phyloP scores from a whole-genome alignment of 345 rosid genomes.

The Hevea brasiliensis region DNA sequence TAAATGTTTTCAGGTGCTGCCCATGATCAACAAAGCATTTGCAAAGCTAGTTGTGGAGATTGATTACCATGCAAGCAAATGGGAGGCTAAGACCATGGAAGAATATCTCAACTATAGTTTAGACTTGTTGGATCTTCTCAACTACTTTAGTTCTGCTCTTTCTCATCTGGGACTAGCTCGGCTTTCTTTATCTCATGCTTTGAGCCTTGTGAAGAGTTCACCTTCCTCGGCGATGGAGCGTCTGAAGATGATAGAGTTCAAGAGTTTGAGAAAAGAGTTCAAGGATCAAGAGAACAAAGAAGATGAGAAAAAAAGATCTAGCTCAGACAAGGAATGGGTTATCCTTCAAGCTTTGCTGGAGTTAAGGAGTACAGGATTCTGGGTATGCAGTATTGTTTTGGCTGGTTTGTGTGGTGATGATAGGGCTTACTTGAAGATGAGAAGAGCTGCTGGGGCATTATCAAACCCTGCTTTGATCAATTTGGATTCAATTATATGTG shows the following conservation, averaged over 20 bases:
- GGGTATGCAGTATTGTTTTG: slow-evolving; percentile 45
- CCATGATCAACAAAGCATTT: slow-evolving; percentile 47
- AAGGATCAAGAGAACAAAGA: slow-evolving; percentile 7
- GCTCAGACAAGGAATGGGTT: slow-evolving; percentile 38
- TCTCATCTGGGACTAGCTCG: slow-evolving; percentile 47
- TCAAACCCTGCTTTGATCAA: slow-evolving; percentile 24
- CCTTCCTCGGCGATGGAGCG: slow-evolving; percentile 37
- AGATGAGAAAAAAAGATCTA: slow-evolving; percentile 15
- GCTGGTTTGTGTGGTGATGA: slow-evolving; percentile 48
- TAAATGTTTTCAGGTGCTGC: slow-evolving; percentile 44
- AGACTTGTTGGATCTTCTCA: slow-evolving; percentile 47
- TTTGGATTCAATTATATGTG: slow-evolving; percentile 30
- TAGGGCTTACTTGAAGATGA: slow-evolving; percentile 38
- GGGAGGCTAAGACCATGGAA: slow-evolving; percentile 42
- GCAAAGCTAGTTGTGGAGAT: slow-evolving; percentile 47
- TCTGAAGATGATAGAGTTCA: slow-evolving; percentile 32
- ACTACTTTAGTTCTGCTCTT: slow-evolving; percentile 41
- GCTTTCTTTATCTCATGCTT: slow-evolving; percentile 45
- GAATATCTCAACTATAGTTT: slow-evolving; percentile 49
- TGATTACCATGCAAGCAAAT: slow-evolving; percentile 45
- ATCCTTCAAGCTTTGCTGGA: slow-evolving; percentile 45
- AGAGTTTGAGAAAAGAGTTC: slow-evolving; percentile 23
- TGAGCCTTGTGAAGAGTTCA: slow-evolving; percentile 40
- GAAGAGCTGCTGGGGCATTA: slow-evolving; percentile 20
- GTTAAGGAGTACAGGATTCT: slow-evolving; percentile 39